Evolutionary conservation across 2,329 filamentous ascomycete species (phyloP), one percentile per base, ranked within the genome.

Genomic region (Colletotrichum eleusines): DNA sequence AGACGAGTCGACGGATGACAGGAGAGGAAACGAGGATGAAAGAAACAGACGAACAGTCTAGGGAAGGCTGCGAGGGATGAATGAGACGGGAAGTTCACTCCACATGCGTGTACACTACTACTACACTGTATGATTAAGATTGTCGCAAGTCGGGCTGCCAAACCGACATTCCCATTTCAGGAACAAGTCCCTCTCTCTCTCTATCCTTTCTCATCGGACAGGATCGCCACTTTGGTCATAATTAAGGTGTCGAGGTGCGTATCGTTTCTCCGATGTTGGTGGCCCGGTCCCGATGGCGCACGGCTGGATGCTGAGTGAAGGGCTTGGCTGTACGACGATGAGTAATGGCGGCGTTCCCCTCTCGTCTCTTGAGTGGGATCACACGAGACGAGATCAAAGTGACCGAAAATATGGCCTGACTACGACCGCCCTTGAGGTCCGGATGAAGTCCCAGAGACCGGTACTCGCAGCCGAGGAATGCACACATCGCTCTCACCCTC

Each of bases 371-470:
- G 55, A 42, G 48, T 33, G 33, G n/a, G 42, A 35, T 35, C 6
- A 16, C 51, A n/a, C n/a, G n/a, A 64, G 12, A n/a, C 5, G 40
- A 8, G 50, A 44, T 51, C 63, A 62, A n/a, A 44, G 50, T 57
- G 44, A n/a, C 35, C n/a, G 31, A 35, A 28, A 61, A 31, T n/a
- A n/a, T 50, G 66, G 44, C 33, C 59, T 40, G 64, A 71, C 51
- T n/a, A 6, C 23, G 35, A 35, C 14, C 14, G 44, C n/a, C 14
- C 28, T 54, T 31, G 31, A 59, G 31, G 57, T 51, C 58, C 51
- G 64, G 54, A 53, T 38, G 46, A 68, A 63, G 58, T 48, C 20
- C n/a, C 35, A 33, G 26, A 28, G 31, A 40, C 51, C 58, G 33
- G 23, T 33, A 14, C 42, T 53, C 55, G 38, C 20, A 59, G 58